phyloP scores from a whole-genome alignment of 305 asterid genomes.

The Fraxinus sp. region DNA sequence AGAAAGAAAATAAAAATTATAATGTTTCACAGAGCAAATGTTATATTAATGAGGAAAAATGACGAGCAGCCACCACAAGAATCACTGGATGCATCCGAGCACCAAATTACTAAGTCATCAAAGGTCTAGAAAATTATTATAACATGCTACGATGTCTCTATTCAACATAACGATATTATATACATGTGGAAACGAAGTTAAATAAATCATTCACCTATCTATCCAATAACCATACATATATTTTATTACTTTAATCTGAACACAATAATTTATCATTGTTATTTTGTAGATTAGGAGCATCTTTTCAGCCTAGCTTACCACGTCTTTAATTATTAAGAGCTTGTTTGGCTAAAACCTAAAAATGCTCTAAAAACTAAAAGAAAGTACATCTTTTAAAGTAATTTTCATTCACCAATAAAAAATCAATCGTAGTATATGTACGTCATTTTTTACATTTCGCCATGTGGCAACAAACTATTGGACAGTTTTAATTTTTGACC shows the following conservation, averaged over 20 bases:
- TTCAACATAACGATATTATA: background rate
- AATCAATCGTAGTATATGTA: background rate
- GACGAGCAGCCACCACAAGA: background rate
- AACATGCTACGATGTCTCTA: background rate
- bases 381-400: background rate
- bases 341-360: background rate
- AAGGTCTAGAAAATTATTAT: background rate
- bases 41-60: background rate
- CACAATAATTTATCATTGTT: background rate
- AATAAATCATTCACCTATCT: slow-evolving; percentile 9
- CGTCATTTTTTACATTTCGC: background rate
- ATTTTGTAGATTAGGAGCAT: background rate
- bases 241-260: background rate
- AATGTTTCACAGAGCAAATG: background rate
- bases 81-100: background rate
- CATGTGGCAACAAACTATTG: background rate
- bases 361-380: background rate
- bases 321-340: background rate
- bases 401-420: background rate
- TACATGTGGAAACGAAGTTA: background rate
- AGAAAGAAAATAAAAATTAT: background rate
- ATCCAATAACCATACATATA: background rate
- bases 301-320: background rate
- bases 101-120: background rate
- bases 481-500: background rate